These are phyloP conservation scores for Pseudognaphalium luteoalbum DNA, from an alignment of 129 eudicot species.

Conservation along the genomic window DNA sequence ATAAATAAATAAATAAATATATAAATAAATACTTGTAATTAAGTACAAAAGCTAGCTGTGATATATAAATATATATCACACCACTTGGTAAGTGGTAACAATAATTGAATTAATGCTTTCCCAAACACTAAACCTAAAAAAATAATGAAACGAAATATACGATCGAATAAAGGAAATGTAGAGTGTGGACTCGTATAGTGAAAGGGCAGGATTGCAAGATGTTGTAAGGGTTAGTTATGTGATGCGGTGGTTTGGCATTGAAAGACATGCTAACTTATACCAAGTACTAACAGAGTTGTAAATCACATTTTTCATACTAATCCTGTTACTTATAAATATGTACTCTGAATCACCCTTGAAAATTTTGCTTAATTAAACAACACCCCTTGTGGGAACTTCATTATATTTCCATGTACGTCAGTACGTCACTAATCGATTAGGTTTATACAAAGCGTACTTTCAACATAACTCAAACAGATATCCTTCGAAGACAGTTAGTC, in stretches of 20 bases:
- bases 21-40: too few relatives aligned
- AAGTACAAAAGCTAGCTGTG: neutral
- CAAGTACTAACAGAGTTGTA: neutral
- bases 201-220: conserved; percentile 3
- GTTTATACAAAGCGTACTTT: neutral
- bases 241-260: neutral
- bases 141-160: neutral
- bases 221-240: neutral
- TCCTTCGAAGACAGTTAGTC: too few relatives aligned
- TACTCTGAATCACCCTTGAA: too few relatives aligned
- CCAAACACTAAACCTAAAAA: too few relatives aligned
- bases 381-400: too few relatives aligned
- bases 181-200: neutral
- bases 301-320: neutral
- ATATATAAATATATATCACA: neutral
- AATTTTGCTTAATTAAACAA: neutral
- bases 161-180: neutral
- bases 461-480: neutral
- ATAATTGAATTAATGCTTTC: neutral
- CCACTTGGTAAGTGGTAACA: neutral
- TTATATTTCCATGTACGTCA: neutral
- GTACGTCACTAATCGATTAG: neutral
- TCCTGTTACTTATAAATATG: neutral
- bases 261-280: neutral
- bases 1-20: neutral